Base-by-base conservation (phyloP, 176 grass and related monocot species). In the Zoysia pacifica region DNA sequence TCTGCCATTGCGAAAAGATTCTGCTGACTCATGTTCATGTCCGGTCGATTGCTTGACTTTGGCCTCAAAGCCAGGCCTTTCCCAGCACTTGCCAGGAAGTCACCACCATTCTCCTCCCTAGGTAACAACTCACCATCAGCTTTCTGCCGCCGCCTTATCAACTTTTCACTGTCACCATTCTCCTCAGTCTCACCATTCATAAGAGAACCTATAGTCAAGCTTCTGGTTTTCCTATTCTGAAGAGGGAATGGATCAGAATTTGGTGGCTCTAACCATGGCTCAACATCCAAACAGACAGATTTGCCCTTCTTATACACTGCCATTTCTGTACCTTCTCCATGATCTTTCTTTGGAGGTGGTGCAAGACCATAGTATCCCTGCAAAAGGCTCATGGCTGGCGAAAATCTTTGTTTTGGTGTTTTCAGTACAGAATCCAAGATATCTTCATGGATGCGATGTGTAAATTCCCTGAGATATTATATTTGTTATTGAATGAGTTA, bases 341-440 rank as follows among this genome's bases (percentile, higher is more conserved):
- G 55, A 36, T 77, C 53, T 62, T 74, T 88, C 79, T 90, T 90
- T 81, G 86, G 81, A 76, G 89, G 82, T 16, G 90, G 82, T 62
- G 97, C 45, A 58, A 99, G 88, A 58, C 92, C 84, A 86, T 99
- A 99, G 48, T 93, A 99, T 78, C 92, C 93, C 67, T 93, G 97
- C 77, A 99, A 80, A 62, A 90, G 74, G 80, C 88, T 99, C 97
- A 99, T 99, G 67, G 93, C 93, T 87, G 86, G 79, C 7, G 97
- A 99, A 53, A 90, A 82, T 68, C 84, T 85, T 73, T 82, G 84
- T 48, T 86, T 82, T 63, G 90, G 83, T 49, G 97, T 81, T 82
- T 87, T 95, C 73, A 91, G 71, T 77, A 99, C 53, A 7, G 93
- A 99, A 70, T 99, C 82, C 52, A 96, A 86, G 70, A 93, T 52